Base-by-base conservation (phyloP, 805 yeast genomes). In the Cyberlindnera mrakii region DNA sequence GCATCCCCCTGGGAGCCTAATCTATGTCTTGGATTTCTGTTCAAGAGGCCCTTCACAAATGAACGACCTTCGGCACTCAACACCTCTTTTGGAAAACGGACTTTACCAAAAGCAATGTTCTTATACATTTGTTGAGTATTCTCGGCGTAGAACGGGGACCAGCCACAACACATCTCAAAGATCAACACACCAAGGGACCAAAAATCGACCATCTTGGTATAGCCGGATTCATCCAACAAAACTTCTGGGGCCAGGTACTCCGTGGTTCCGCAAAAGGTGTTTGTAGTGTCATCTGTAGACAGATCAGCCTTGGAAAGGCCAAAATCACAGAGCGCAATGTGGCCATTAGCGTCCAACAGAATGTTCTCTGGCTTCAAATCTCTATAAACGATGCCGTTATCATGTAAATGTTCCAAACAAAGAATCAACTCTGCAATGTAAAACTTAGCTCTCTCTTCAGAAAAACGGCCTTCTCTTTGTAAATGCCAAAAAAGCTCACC, bases 141-240 rank as follows among this genome's bases (percentile, higher is more conserved):
- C 50, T 91, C 97, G 23, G 98, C 99, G 59, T 88, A 93, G 64
- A 93, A 93, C 43, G 99, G 99, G 5, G 96, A 85, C 99, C 98
- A 93, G 40, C 99, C 99, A 68, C 98, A 93, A 65, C 98, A 90
- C 99, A 93, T 93, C 68, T 93, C 99, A 65, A 93, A 93, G 37
- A 93, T 89, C 45, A 93, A 71, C 20, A 93, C 99, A 47, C 99
- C 99, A 45, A 93, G 70, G 3, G 98, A 90, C 99, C 99, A 93
- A 57, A 93, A 93, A 64, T 93, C 99, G 48, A 93, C 99, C 98
- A 93, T 91, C 65, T 90, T 89, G 32, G 98, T 93, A 68, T 93
- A 93, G 15, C 99, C 99, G 42, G 86, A 77, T 64, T 93, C 99
- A 67, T 93, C 98, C 42, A 93, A 72, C 53, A 93, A 72, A 15